These are phyloP conservation scores for Salix viminalis DNA, from an alignment of 345 rosid genomes.

Conservation along the genomic window DNA sequence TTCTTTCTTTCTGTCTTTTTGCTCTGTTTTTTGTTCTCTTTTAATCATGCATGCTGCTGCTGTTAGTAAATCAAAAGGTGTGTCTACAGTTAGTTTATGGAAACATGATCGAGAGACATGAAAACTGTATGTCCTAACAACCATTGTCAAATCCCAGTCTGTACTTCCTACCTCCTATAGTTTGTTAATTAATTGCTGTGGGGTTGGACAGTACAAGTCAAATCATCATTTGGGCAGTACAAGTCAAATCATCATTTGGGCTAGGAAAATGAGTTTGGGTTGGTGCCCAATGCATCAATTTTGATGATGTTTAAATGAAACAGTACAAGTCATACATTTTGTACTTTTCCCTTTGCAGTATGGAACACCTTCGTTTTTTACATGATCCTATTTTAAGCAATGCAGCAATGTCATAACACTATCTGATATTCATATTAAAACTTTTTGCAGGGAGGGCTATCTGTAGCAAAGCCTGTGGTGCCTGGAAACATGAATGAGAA, in stretches of 20 bases:
- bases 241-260: neutral
- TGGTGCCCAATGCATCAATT: neutral
- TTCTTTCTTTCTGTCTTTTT: neutral
- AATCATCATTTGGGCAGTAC: neutral
- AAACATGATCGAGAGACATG: neutral
- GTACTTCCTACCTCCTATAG: neutral
- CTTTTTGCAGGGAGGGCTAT: constrained; percentile 49
- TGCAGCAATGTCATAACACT: neutral
- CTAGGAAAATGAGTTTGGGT: neutral
- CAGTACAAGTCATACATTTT: neutral
- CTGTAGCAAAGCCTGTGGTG: constrained; percentile 38
- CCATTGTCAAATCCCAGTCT: neutral
- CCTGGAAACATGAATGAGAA: constrained; percentile 44
- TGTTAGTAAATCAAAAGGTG: neutral
- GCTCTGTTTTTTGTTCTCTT: constrained; percentile 1
- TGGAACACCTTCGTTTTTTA: neutral
- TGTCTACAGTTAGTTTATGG: neutral
- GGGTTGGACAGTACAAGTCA: neutral
- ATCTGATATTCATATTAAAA: neutral
- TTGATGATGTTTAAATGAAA: neutral
- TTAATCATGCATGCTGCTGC: neutral
- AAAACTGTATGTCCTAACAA: neutral
- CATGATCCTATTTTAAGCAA: neutral
- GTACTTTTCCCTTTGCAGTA: neutral
- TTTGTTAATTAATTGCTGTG: neutral